Evolutionary conservation across 164 flowering plant species (phyloP).

Genomic region (Liquidambar formosana): DNA sequence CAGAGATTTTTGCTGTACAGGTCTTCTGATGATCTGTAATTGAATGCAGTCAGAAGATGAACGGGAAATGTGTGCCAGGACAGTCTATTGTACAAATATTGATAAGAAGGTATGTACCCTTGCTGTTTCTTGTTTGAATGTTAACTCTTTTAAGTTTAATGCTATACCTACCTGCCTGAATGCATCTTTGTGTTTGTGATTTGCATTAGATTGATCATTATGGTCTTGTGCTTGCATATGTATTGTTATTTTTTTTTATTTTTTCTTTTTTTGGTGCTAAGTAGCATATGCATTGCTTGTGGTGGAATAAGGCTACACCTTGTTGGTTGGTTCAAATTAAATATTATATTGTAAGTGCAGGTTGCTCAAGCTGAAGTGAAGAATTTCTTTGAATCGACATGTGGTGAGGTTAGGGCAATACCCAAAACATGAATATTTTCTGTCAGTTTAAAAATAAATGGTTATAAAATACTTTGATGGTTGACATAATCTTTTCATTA

Average conservation of each 20-base stretch:
- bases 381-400: conserved; percentile 42
- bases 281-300: not conserved
- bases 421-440: not conserved
- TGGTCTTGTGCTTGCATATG: not conserved
- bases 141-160: not conserved
- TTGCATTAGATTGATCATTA: not conserved
- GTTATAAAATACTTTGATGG: not conserved
- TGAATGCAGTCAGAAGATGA: conserved; percentile 48
- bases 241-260: not conserved
- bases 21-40: not conserved
- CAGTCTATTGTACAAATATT: conserved; percentile 55
- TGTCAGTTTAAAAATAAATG: not conserved
- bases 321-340: not conserved
- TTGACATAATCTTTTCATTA: conserved; percentile 7
- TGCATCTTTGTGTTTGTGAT: not conserved
- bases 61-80: conserved; percentile 54
- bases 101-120: conserved; percentile 46
- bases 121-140: not conserved
- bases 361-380: conserved; percentile 51
- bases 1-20: not conserved
- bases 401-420: conserved; percentile 43
- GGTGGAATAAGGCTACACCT: not conserved
- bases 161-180: not conserved
- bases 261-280: not conserved
- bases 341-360: conserved; percentile 21